These are phyloP conservation scores for Candida pseudoviswanathii DNA, from an alignment of 1,139 yeast species.

Conservation along the genomic window DNA sequence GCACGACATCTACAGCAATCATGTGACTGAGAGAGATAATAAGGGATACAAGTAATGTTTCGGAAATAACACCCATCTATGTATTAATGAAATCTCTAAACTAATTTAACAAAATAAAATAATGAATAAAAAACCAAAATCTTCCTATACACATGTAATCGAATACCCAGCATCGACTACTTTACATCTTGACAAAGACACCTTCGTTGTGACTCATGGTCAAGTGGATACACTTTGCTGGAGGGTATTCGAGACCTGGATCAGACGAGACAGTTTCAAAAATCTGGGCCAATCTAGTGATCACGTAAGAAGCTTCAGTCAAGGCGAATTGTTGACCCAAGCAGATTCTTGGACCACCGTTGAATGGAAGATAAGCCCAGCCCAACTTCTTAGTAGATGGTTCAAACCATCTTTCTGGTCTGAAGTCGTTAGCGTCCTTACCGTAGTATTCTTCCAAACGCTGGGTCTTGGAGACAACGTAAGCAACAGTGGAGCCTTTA, in stretches of 20 bases:
- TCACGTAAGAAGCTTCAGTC: constrained; percentile 54
- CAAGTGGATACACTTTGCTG: constrained; percentile 33
- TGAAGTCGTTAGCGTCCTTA: constrained; percentile 46
- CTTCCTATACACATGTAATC: background rate
- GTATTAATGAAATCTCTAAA: background rate
- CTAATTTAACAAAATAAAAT: background rate
- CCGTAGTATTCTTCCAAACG: constrained; percentile 49
- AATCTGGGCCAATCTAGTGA: constrained; percentile 46
- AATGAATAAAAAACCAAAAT: background rate
- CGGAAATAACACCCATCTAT: background rate
- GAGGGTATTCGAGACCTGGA: constrained; percentile 30
- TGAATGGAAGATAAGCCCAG: constrained; percentile 60
- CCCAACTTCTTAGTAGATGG: constrained; percentile 37
- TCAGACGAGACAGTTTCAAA: constrained; percentile 33
- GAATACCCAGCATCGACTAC: background rate
- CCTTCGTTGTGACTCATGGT: constrained; percentile 32
- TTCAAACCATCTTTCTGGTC: constrained; percentile 52
- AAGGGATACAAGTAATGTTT: too few species aligned
- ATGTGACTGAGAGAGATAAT: too few species aligned
- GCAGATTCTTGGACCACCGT: constrained; percentile 66
- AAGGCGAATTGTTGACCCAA: constrained; percentile 64
- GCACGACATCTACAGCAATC: too few species aligned
- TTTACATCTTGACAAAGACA: constrained; percentile 16
- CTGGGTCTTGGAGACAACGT: constrained; percentile 49
- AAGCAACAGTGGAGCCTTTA: constrained; percentile 49